phyloP scores from a whole-genome alignment of 192 early-diverging fungal genomes.

The Coemansia sp. region DNA sequence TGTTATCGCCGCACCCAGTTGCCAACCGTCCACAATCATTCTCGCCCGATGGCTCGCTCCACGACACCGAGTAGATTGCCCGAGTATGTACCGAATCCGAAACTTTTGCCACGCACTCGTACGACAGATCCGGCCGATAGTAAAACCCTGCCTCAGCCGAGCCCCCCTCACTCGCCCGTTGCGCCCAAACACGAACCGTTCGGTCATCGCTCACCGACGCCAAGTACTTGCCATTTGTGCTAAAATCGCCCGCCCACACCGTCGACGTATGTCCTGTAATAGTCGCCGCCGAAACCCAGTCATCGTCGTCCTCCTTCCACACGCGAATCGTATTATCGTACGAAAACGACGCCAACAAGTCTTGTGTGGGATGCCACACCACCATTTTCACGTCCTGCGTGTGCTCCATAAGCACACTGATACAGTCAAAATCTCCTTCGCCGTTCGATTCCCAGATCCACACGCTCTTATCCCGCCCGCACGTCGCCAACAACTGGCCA shows the following conservation, averaged over 20 bases:
- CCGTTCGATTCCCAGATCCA: slow-evolving; percentile 93
- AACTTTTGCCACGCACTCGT: slow-evolving; percentile 67
- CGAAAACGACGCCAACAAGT: slow-evolving; percentile 80
- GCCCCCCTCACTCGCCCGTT: slow-evolving; percentile 35
- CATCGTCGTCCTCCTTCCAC: slow-evolving; percentile 94
- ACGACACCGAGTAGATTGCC: slow-evolving; percentile 91
- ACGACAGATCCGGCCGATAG: slow-evolving; percentile 60
- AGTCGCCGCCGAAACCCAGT: slow-evolving; percentile 91
- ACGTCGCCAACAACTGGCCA: slow-evolving; percentile 86
- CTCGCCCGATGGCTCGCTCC: slow-evolving; percentile 50
- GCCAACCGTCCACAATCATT: slow-evolving; percentile 65
- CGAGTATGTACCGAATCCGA: slow-evolving; percentile 70
- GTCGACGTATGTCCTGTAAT: slow-evolving; percentile 85
- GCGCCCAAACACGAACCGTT: slow-evolving; percentile 79
- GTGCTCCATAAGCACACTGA: slow-evolving; percentile 93
- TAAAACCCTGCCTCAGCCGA: slow-evolving; percentile 55
- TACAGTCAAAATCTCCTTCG: slow-evolving; percentile 94
- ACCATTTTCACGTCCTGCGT: slow-evolving; percentile 96
- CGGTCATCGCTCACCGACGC: slow-evolving; percentile 87
- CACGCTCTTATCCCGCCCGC: slow-evolving; percentile 94
- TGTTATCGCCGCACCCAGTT: slow-evolving; percentile 82
- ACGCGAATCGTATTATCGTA: slow-evolving; percentile 95
- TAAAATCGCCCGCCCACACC: slow-evolving; percentile 92
- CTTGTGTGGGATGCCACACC: slow-evolving; percentile 83
- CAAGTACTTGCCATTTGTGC: slow-evolving; percentile 61